Evolutionary conservation across 2,329 filamentous ascomycete species (phyloP), one percentile per base, ranked within the genome.

Genomic region (Aspergillus luchuensis): DNA sequence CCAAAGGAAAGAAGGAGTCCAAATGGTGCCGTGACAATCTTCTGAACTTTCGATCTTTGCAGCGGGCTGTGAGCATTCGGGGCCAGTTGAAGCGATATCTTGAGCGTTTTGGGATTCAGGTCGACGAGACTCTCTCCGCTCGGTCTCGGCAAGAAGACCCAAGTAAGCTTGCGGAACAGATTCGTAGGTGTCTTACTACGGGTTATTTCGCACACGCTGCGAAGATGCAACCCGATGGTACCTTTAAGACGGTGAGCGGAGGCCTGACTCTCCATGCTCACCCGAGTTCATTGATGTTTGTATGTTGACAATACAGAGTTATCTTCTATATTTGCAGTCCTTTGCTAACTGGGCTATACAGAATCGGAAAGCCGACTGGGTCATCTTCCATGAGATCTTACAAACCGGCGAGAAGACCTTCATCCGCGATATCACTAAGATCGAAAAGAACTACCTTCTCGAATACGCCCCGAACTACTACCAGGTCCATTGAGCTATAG

Each of bases 121-220:
- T 87, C 48, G 87, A 87, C 56, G 90, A 93, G 72, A 85, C 82
- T 2, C 78, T 78, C 8, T 72, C 76, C 7, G 72, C 63, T 64
- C 68, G 64, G 61, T 56, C 74, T 66, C 66, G 68, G 60, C 64
- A 76, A 56, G 61, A 69, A 58, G 64, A 76, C 67, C n/a, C 67
- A 23, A 62, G 74, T 59, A 79, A 82, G 43, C 82, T 87, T 66
- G 84, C 87, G 1, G 91, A 96, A 69, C 84, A 89, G 65, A 94
- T 98, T 63, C 84, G 90, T 58, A 85, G 91, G 55, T 97, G 94
- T 76, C 83, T 99, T 23, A 92, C 94, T 2, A 86, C 89, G 3
- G 95, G 94, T 0, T 98, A 92, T 77, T 99, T 98, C 77, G 89
- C 92, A 0, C 92, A 98, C 74, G 93, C 92, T 4, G 95, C 95